Percentiles rank a stretch among this genome's conserved stretches.
These are phyloP conservation scores for Trichoderma guizhouense DNA, from an alignment of 2,329 filamentous ascomycete species.

Conservation along the genomic window DNA sequence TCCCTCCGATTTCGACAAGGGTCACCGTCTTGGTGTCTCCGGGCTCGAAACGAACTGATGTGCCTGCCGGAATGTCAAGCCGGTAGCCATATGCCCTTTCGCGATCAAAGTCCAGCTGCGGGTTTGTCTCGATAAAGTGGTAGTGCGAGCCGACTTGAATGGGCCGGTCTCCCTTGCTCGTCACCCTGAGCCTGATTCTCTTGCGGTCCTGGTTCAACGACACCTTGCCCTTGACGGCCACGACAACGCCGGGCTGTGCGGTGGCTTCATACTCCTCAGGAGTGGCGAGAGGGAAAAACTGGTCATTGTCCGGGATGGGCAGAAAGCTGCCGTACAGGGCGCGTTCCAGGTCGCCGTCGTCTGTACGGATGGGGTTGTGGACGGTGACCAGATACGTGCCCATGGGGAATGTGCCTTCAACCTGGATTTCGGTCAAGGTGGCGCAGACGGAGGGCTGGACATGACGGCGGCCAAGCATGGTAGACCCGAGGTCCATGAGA, in stretches of 20 bases:
- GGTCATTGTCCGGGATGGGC: slow-evolving; percentile 65
- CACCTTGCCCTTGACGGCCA: slow-evolving; percentile 66
- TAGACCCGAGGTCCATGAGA: slow-evolving; percentile 86
- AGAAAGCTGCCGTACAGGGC: slow-evolving; percentile 91
- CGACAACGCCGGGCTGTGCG: slow-evolving; percentile 75
- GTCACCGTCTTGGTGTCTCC: slow-evolving; percentile 88
- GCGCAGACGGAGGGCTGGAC: slow-evolving; percentile 78
- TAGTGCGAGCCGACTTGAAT: slow-evolving; percentile 95
- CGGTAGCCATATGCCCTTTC: slow-evolving; percentile 77
- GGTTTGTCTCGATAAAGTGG: slow-evolving; percentile 94
- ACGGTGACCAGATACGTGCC: slow-evolving; percentile 95
- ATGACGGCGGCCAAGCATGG: slow-evolving; percentile 89
- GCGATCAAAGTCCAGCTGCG: slow-evolving; percentile 84
- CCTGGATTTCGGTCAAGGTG: slow-evolving; percentile 80
- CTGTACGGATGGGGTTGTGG: slow-evolving; percentile 79
- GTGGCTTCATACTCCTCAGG: slow-evolving; percentile 63
- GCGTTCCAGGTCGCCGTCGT: slow-evolving; percentile 81
- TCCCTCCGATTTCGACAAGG: slow-evolving; percentile 82
- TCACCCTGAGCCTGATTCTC: slow-evolving; percentile 72
- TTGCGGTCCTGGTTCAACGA: slow-evolving; percentile 70
- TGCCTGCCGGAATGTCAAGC: slow-evolving; percentile 86
- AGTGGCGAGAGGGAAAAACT: slow-evolving; percentile 62
- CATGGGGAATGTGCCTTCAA: slow-evolving; percentile 87
- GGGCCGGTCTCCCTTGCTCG: slow-evolving; percentile 82
- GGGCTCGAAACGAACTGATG: slow-evolving; percentile 89